These are phyloP conservation scores for Hypericum androsaemum DNA, from an alignment of 345 rosid species.

Conservation along the genomic window DNA sequence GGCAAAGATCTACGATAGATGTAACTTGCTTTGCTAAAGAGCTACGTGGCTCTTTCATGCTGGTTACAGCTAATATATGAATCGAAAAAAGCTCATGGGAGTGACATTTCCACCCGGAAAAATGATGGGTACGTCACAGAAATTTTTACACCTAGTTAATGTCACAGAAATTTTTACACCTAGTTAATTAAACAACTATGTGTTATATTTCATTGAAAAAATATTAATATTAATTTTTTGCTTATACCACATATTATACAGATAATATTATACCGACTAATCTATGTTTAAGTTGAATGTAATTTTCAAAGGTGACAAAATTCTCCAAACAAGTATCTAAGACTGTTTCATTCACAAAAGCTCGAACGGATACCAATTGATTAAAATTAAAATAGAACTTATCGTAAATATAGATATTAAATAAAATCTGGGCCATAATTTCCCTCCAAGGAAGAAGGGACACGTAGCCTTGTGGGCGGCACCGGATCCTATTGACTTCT, in stretches of 20 bases:
- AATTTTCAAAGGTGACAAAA: no score
- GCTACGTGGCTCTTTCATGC: constrained; percentile 34
- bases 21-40: constrained; percentile 11
- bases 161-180: no score
- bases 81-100: constrained; percentile 20
- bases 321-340: no score
- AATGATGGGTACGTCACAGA: constrained; percentile 12
- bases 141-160: no score
- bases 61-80: constrained; percentile 55
- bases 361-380: no score
- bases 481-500: constrained; percentile 75
- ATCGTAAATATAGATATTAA: constrained; percentile 1
- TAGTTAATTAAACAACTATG: constrained; percentile 1
- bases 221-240: no score
- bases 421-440: constrained; percentile 1
- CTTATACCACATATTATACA: no score
- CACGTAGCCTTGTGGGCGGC: constrained; percentile 85
- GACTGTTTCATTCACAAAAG: no score
- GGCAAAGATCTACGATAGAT: no score
- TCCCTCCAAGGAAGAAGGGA: constrained; percentile 21
- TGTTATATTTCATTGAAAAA: not conserved
- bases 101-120: constrained; percentile 23
- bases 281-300: no score
- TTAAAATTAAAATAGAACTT: no score
- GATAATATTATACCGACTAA: no score